phyloP scores from a whole-genome alignment of 495 filamentous ascomycete genomes.

The Aspergillus baeticus region DNA sequence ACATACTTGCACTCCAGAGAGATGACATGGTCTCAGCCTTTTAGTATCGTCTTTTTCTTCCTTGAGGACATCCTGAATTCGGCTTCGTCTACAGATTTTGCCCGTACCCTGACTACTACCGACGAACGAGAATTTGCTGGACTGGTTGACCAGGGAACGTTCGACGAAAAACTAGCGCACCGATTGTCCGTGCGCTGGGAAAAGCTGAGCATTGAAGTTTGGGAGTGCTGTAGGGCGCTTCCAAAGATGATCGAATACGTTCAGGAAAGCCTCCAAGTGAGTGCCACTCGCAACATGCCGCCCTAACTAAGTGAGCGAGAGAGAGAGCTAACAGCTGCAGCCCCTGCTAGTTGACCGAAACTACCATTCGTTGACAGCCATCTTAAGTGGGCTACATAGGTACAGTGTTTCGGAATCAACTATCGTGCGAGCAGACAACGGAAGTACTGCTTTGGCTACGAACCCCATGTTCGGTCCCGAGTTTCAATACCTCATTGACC shows the following conservation, averaged over 20 bases:
- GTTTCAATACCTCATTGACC: constrained; percentile 24
- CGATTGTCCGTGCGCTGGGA: constrained; percentile 30
- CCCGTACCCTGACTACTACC: constrained; percentile 24
- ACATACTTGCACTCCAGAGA: constrained; percentile 32
- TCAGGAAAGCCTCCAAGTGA: constrained; percentile 37
- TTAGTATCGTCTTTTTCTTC: constrained; percentile 33
- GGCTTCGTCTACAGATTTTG: constrained; percentile 32
- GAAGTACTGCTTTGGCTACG: constrained; percentile 19
- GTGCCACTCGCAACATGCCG: background rate
- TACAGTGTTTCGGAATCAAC: constrained; percentile 29
- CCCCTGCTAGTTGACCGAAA: constrained; percentile 25
- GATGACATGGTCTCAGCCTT: constrained; percentile 36
- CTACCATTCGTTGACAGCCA: constrained; percentile 39
- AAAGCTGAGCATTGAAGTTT: constrained; percentile 30
- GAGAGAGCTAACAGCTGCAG: constrained; percentile 17
- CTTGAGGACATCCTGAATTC: constrained; percentile 33
- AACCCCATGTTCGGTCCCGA: constrained; percentile 27
- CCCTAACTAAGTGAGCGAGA: too few relatives aligned
- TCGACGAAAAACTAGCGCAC: constrained; percentile 21
- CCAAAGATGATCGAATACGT: constrained; percentile 33
- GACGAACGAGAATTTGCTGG: constrained; percentile 31
- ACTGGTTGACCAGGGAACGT: constrained; percentile 20
- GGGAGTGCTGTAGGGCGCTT: constrained; percentile 43
- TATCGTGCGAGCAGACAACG: constrained; percentile 14
- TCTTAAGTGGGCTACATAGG: constrained; percentile 34